Percentiles rank a stretch among this genome's conserved stretches.
Evolutionary conservation across 2,329 filamentous ascomycete species (phyloP).

Genomic region (Sodiomyces alkalinus): DNA sequence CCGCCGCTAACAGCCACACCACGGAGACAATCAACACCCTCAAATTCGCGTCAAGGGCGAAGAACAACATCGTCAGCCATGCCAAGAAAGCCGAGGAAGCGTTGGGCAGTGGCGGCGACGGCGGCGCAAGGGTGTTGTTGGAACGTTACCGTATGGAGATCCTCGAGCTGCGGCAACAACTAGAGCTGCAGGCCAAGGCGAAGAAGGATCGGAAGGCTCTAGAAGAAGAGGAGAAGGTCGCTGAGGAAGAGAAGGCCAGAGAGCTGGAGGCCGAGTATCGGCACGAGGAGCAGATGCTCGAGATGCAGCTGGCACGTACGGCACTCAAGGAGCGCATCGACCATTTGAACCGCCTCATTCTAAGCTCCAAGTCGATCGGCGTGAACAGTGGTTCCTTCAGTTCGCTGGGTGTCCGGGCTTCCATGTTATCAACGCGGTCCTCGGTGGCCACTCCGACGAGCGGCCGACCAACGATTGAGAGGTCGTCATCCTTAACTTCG

Average conservation of each 20-base stretch:
- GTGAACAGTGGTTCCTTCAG: conserved; percentile 73
- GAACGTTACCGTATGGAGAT: conserved; percentile 95
- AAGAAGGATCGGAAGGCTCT: conserved; percentile 48
- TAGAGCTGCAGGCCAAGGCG: conserved; percentile 67
- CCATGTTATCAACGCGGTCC: conserved; percentile 45
- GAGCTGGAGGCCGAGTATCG: conserved; percentile 71
- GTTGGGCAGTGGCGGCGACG: conserved; percentile 63
- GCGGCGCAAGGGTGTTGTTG: conserved; percentile 70
- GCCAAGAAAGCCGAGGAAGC: conserved; percentile 92
- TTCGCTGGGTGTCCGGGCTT: conserved; percentile 43
- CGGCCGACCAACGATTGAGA: conserved; percentile 37
- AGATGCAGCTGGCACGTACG: conserved; percentile 94
- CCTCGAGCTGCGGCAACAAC: conserved; percentile 59
- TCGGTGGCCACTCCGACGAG: conserved; percentile 51
- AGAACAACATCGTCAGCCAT: conserved; percentile 96
- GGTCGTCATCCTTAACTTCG: conserved; percentile 54
- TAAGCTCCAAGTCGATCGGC: conserved; percentile 89
- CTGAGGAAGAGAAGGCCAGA: conserved; percentile 56
- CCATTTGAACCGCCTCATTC: conserved; percentile 84
- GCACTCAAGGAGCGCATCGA: conserved; percentile 95
- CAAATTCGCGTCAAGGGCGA: conserved; percentile 90
- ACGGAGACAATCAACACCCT: conserved; percentile 88
- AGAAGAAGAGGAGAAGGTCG: conserved; percentile 45
- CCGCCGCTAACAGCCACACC: conserved; percentile 58
- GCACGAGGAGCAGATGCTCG: conserved; percentile 93